Evolutionary conservation across 441 rosid genomes (phyloP), one percentile per base, ranked within the genome.

Genomic region (Macaranga tanarius): DNA sequence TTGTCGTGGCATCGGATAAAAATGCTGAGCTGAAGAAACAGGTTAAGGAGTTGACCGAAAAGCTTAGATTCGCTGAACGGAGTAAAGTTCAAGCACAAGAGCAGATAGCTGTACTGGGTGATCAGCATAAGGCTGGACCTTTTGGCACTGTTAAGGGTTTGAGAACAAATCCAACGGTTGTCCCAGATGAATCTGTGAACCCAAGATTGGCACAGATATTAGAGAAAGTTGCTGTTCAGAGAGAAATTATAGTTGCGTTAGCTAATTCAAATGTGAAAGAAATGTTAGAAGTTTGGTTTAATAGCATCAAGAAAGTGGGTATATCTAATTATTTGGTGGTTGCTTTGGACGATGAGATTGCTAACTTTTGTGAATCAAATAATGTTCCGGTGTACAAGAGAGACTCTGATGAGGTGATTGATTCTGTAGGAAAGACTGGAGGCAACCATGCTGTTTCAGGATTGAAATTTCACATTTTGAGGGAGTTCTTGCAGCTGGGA

Each of bases 361-460:
- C 72, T 31, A 73, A 86, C 15, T 86, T 86, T 67, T 95, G 99
- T 78, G 81, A 88, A 72, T 71, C 84, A 10, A 95, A 91, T 64
- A 84, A 83, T 65, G 93, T 95, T 69, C 90, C 96, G 0, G 84
- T 87, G 42, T 95, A 92, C 76, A 88, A 86, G 87, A 87, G 98
- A 79, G 96, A 92, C 70, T 89, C 88, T 1, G 93, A 92, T 61
- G 66, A 83, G 50, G 86, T 75, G 25, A 81, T 93, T 57, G 97
- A 90, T 80, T 73, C 84, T 6, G 74, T 95, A 10, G 99, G 88
- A 62, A 87, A 79, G 80, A 77, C 74, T 0, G 99, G 99, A 44
- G 88, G 91, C 66, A 94, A 92, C 78, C 98, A 94, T 73, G 99
- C 95, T 45, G 97, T 95, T 62, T 95, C 97, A 26, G 96, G 90